These are phyloP conservation scores for Fusarium albosuccineum DNA, from an alignment of 2,329 filamentous ascomycete species.

Conservation along the genomic window DNA sequence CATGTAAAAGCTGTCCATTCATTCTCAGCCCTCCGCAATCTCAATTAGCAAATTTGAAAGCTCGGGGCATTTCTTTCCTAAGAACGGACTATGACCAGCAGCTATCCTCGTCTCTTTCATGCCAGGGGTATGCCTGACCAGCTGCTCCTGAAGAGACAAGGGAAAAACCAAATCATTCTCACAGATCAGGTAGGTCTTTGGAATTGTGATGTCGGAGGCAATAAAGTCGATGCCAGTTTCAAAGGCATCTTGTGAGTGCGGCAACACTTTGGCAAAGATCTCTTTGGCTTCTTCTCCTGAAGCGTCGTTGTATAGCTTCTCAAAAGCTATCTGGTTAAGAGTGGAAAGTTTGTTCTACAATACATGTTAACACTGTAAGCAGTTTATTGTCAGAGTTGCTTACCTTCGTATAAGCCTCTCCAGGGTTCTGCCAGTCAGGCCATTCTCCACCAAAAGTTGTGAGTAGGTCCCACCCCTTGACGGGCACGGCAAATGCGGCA, in stretches of 20 bases:
- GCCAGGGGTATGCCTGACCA: conserved; percentile 9
- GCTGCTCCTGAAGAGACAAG: conserved; percentile 8
- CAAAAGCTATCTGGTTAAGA: not conserved
- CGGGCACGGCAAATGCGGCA: conserved; percentile 23
- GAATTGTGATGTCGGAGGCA: conserved; percentile 13
- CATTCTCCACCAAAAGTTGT: conserved; percentile 18
- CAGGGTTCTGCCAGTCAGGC: conserved; percentile 12
- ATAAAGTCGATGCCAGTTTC: conserved; percentile 25
- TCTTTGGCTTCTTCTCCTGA: not conserved
- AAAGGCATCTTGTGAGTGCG: conserved; percentile 27
- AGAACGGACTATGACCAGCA: conserved; percentile 22
- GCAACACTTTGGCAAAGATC: conserved; percentile 3
- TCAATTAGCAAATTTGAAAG: not conserved
- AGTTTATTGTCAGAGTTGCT: not conserved
- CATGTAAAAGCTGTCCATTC: too few relatives aligned
- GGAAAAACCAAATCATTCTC: conserved; percentile 14
- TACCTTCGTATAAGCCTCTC: conserved; percentile 17
- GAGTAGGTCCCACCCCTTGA: conserved; percentile 28
- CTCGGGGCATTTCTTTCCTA: conserved; percentile 2
- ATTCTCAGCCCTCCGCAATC: not conserved
- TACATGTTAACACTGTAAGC: not conserved
- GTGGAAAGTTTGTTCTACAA: conserved; percentile 10
- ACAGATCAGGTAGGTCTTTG: conserved; percentile 22
- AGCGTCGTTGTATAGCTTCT: not conserved
- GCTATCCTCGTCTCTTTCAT: conserved; percentile 15